Conservation (phyloP, 2,329 filamentous ascomycete genomes). For the Cladosporium sp. region DNA sequence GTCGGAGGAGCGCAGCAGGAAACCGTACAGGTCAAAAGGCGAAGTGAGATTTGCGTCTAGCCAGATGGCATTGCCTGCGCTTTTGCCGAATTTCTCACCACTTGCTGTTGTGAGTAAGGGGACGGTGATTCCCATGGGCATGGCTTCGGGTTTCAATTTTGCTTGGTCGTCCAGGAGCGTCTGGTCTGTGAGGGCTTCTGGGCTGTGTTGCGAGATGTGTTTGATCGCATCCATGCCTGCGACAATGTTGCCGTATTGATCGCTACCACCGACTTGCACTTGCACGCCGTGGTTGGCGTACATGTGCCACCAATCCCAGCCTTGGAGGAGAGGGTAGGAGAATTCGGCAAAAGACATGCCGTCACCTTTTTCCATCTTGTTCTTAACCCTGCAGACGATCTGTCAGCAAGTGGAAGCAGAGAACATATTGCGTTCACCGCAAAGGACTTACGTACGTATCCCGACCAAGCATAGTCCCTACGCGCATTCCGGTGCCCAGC, state of each 20-base stretch:
- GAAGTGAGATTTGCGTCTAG: slow-evolving; percentile 76
- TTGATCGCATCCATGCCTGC: slow-evolving; percentile 84
- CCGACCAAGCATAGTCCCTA: slow-evolving; percentile 82
- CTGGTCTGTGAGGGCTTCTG: slow-evolving; percentile 11
- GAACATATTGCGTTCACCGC: neutral
- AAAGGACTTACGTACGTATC: slow-evolving; percentile 65
- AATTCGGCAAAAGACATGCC: slow-evolving; percentile 96
- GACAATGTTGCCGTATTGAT: slow-evolving; percentile 95
- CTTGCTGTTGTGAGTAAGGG: slow-evolving; percentile 81
- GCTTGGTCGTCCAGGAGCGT: slow-evolving; percentile 23
- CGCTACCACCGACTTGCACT: slow-evolving; percentile 89
- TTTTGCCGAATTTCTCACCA: slow-evolving; percentile 92
- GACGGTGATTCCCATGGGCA: slow-evolving; percentile 81
- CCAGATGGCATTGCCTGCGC: slow-evolving; percentile 90
- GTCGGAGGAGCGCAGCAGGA: slow-evolving; percentile 80
- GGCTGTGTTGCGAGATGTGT: slow-evolving; percentile 55
- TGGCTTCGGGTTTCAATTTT: slow-evolving; percentile 37
- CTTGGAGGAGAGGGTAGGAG: slow-evolving; percentile 86
- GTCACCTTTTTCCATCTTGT: slow-evolving; percentile 75
- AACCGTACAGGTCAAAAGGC: slow-evolving; percentile 81
- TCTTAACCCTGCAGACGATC: slow-evolving; percentile 59
- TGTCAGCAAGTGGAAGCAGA: slow-evolving; percentile 9
- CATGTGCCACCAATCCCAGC: slow-evolving; percentile 94
- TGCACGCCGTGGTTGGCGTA: slow-evolving; percentile 65
- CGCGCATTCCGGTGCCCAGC: slow-evolving; percentile 67